phyloP scores from a whole-genome alignment of 2,329 filamentous ascomycete species.

The Sporothrix mexicana region DNA sequence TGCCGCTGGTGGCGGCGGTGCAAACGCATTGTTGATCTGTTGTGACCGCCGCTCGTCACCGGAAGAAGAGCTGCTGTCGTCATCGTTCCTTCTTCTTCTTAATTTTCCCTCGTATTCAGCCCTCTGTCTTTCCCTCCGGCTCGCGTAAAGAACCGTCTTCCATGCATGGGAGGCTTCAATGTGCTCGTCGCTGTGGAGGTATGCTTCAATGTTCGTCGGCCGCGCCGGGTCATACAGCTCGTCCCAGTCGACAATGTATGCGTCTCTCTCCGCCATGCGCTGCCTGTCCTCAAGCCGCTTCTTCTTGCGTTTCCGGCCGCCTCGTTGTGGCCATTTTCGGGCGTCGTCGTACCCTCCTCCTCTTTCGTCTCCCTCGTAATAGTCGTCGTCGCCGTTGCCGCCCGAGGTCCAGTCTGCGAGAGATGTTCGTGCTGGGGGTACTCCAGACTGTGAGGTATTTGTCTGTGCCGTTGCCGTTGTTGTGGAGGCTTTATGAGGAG shows the following conservation, averaged over 20 bases:
- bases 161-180: constrained; percentile 81
- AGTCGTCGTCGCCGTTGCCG: constrained; percentile 41
- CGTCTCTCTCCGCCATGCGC: constrained; percentile 61
- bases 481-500: not conserved
- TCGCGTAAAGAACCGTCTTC: constrained; percentile 80
- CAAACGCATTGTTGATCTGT: constrained; percentile 50
- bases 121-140: constrained; percentile 59
- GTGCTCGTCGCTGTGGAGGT: constrained; percentile 82
- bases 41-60: not conserved
- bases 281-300: constrained; percentile 71
- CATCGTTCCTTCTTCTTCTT: constrained; percentile 55
- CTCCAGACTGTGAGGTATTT: constrained; percentile 40
- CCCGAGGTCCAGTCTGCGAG: constrained; percentile 81
- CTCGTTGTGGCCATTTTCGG: constrained; percentile 68
- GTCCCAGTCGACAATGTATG: constrained; percentile 72
- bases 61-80: not conserved
- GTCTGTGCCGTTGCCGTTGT: constrained; percentile 30
- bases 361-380: constrained; percentile 21
- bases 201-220: constrained; percentile 85
- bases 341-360: constrained; percentile 38
- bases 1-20: constrained; percentile 49
- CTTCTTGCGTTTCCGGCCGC: constrained; percentile 61
- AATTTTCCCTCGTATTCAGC: constrained; percentile 45
- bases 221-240: constrained; percentile 85
- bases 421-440: constrained; percentile 52